A percentile compares a stretch with the other conserved stretches of the same genome.
phyloP scores from a whole-genome alignment of 73 alveolate genomes.

The Halteria grandinella region DNA sequence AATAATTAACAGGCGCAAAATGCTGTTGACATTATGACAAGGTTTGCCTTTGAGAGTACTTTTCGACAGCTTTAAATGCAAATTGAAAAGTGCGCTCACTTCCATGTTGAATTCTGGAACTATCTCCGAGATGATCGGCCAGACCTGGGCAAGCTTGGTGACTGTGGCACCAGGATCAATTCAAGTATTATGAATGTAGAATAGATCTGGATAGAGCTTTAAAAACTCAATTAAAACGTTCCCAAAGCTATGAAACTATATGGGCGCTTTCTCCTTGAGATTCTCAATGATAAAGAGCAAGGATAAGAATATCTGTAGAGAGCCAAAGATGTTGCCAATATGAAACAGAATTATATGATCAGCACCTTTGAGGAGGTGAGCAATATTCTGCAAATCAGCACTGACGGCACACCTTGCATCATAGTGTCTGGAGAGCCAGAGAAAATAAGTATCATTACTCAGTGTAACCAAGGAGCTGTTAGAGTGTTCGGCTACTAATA shows the following conservation, averaged over 20 bases:
- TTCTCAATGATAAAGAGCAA: constrained; percentile 83
- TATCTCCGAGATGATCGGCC: constrained; percentile 84
- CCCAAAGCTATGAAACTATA: constrained; percentile 81
- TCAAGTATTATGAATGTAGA: constrained; percentile 75
- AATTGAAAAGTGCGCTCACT: constrained; percentile 76
- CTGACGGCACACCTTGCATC: constrained; percentile 60
- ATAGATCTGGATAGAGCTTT: constrained; percentile 78
- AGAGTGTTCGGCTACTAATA: constrained; percentile 41
- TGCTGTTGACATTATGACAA: constrained; percentile 81
- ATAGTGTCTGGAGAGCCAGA: constrained; percentile 45
- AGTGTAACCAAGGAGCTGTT: constrained; percentile 42
- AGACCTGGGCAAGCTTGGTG: constrained; percentile 84
- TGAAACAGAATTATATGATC: constrained; percentile 25
- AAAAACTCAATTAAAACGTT: constrained; percentile 82
- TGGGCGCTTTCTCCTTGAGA: constrained; percentile 83
- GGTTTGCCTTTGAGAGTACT: constrained; percentile 81
- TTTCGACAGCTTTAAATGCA: constrained; percentile 74
- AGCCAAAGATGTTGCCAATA: constrained; percentile 63
- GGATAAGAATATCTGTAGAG: constrained; percentile 81
- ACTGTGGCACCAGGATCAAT: constrained; percentile 86
- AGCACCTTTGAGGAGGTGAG: constrained; percentile 27
- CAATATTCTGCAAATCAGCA: neutral
- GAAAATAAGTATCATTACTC: constrained; percentile 37
- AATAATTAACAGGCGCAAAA: no score
- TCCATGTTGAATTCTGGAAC: constrained; percentile 89